These are phyloP conservation scores for Ganoderma leucocontextum DNA, from an alignment of 1,284 basidiomycete genomes.

Conservation along the genomic window DNA sequence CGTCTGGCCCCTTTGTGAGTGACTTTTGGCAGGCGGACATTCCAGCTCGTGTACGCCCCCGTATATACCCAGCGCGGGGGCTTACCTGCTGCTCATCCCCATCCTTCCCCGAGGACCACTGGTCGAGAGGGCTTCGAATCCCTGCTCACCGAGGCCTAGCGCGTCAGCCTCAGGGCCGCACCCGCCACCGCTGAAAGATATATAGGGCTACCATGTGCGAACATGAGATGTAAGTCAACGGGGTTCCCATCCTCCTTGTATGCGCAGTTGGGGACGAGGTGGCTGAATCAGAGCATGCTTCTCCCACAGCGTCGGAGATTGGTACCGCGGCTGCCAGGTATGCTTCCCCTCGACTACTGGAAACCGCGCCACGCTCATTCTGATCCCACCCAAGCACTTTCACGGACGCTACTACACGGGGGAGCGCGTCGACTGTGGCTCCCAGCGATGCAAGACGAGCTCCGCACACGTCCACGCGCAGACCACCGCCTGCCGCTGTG, in stretches of 20 bases:
- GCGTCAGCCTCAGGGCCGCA: no score
- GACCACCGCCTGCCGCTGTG: slow-evolving; percentile 57
- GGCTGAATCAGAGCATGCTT: slow-evolving; percentile 9
- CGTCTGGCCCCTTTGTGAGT: neutral
- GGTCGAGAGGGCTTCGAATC: neutral
- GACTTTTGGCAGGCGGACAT: neutral
- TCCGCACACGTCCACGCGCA: slow-evolving; percentile 61
- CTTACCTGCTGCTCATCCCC: neutral
- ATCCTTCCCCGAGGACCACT: no score
- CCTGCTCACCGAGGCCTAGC: no score
- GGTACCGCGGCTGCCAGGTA: slow-evolving; percentile 68
- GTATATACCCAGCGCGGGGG: neutral
- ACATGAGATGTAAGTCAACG: slow-evolving; percentile 59
- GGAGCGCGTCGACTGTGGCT: slow-evolving; percentile 59
- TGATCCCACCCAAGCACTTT: slow-evolving; percentile 55
- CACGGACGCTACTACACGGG: slow-evolving; percentile 70
- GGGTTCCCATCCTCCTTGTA: slow-evolving; percentile 1
- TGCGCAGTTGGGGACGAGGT: neutral
- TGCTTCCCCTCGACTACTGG: slow-evolving; percentile 28
- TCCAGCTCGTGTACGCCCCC: slow-evolving; percentile 1
- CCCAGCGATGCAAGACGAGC: slow-evolving; percentile 60
- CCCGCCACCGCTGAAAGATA: neutral
- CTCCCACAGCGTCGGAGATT: slow-evolving; percentile 60
- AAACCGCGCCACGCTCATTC: slow-evolving; percentile 7
- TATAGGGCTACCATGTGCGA: slow-evolving; percentile 53